phyloP scores from a whole-genome alignment of 2,329 filamentous ascomycete species.

The Pyrenophora teres region DNA sequence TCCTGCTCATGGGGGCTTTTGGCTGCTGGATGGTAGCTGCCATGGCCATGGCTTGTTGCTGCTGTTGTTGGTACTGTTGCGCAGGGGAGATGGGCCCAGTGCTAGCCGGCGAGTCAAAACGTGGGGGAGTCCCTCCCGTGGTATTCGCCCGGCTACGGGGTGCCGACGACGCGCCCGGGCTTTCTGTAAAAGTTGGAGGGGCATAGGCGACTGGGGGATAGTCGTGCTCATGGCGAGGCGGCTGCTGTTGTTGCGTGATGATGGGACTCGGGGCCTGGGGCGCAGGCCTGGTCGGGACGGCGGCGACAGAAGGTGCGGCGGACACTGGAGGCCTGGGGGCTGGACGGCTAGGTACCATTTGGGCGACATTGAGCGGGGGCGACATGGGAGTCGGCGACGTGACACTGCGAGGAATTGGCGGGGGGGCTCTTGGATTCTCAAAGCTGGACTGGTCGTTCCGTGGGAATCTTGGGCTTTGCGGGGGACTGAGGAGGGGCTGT shows the following conservation, averaged over 20 bases:
- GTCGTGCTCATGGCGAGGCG: conserved; percentile 47
- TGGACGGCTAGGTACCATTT: conserved; percentile 77
- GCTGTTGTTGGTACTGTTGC: conserved; percentile 73
- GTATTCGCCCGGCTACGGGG: conserved; percentile 53
- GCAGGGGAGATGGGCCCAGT: conserved; percentile 46
- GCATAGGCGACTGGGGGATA: conserved; percentile 50
- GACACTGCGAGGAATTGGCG: conserved; percentile 71
- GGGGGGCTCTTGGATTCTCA: conserved; percentile 92
- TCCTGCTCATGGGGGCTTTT: conserved; percentile 74
- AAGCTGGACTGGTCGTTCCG: conserved; percentile 92
- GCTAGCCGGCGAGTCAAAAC: conserved; percentile 54
- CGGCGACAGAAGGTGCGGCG: conserved; percentile 51
- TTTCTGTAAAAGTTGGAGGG: conserved; percentile 48
- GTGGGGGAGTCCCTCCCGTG: conserved; percentile 44
- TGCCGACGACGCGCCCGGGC: conserved; percentile 42
- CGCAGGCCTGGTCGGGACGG: conserved; percentile 61
- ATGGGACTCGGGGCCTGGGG: conserved; percentile 60
- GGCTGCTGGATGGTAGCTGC: conserved; percentile 69
- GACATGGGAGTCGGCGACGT: conserved; percentile 50
- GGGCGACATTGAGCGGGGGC: conserved; percentile 43
- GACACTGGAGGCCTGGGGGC: conserved; percentile 80
- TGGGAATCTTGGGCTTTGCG: conserved; percentile 84
- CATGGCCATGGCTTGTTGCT: conserved; percentile 77
- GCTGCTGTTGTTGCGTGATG: conserved; percentile 34
- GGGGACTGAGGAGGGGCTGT: conserved; percentile 70